Evolutionary conservation across 176 grass and related monocot species (phyloP), one percentile per base, ranked within the genome.

Genomic region (Phyllostachys edulis): DNA sequence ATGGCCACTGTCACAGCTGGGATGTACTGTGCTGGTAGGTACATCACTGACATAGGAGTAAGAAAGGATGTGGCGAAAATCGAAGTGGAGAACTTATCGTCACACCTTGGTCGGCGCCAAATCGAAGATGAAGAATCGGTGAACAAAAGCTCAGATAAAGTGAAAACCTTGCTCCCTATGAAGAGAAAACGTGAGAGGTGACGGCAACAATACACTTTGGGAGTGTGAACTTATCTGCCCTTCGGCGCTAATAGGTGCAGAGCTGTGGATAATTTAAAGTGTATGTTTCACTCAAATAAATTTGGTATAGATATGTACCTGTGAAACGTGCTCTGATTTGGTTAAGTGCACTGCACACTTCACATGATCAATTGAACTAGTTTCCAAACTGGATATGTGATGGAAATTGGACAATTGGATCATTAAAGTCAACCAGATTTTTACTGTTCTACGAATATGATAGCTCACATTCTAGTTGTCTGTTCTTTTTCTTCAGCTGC

Each of bases 1-100:
- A 96, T 99, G 96, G 96, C 91, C 57, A 96, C 96, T 13, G 86
- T 99, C 72, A 99, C 96, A 0, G 91, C 96, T n/a, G 96, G 96
- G 51, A 96, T 96, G 93, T 99, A 99, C 62, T 94, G 92, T 34
- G 92, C 92, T 44, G 92, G 92, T 4, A 91, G 95, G 73, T 97
- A 97, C 87, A 93, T 97, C 63, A 94, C 95, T 12, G 95, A 94
- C 73, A 86, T 97, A 23, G 95, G 95, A 64, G 95, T 97, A 40
- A 89, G 95, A 54, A 97, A 94, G 81, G 95, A 97, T 67, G 92
- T 93, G 9, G 82, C 88, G 2, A 97, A 91, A 74, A 80, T 94
- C 17, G 88, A 90, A 46, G 92, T 97, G 73, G 92, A 94, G 79
- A 86, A 91, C 56, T 45, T 94, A 7, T 88, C 95, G 0, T 70